A percentile compares a stretch with the other conserved stretches of the same genome.
Evolutionary conservation across 768 basidiomycete species (phyloP).

Genomic region (Suillus fuscotomentosus): DNA sequence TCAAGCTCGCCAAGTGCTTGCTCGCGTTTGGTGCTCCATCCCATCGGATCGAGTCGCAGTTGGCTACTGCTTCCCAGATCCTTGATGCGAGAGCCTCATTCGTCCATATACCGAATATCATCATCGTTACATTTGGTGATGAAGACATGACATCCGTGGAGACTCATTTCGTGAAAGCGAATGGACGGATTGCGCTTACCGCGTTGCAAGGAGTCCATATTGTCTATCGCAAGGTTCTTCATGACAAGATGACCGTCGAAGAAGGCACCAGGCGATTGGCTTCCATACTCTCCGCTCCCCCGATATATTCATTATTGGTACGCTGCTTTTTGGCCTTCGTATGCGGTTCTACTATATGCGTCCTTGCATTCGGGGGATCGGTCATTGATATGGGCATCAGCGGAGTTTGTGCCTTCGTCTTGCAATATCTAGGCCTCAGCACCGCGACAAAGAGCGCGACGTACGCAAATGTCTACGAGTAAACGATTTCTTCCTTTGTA

Average conservation of each 20-base stretch:
- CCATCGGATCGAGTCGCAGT: conserved; percentile 88
- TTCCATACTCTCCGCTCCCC: conserved; percentile 57
- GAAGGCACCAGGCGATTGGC: conserved; percentile 71
- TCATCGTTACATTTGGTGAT: conserved; percentile 83
- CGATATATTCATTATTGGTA: conserved; percentile 64
- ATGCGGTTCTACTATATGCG: conserved; percentile 79
- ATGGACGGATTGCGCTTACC: conserved; percentile 78
- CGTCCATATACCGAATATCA: conserved; percentile 75
- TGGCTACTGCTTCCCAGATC: conserved; percentile 74
- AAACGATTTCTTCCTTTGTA: conserved; percentile 31
- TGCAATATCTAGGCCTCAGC: conserved; percentile 80
- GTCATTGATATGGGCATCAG: conserved; percentile 83
- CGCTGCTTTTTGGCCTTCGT: conserved; percentile 77
- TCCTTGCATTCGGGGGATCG: conserved; percentile 78
- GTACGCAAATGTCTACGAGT: conserved; percentile 98
- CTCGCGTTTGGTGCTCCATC: conserved; percentile 94
- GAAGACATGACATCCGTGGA: conserved; percentile 68
- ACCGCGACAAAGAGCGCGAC: conserved; percentile 83
- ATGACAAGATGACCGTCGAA: conserved; percentile 74
- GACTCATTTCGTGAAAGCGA: conserved; percentile 84
- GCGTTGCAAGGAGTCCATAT: conserved; percentile 79
- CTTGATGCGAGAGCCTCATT: conserved; percentile 81
- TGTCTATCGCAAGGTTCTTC: conserved; percentile 83
- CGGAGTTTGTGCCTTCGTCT: conserved; percentile 60
- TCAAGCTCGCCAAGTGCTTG: conserved; percentile 84